Base-by-base conservation (phyloP, 176 grass and related monocot genomes). In the Juncus inflexus region DNA sequence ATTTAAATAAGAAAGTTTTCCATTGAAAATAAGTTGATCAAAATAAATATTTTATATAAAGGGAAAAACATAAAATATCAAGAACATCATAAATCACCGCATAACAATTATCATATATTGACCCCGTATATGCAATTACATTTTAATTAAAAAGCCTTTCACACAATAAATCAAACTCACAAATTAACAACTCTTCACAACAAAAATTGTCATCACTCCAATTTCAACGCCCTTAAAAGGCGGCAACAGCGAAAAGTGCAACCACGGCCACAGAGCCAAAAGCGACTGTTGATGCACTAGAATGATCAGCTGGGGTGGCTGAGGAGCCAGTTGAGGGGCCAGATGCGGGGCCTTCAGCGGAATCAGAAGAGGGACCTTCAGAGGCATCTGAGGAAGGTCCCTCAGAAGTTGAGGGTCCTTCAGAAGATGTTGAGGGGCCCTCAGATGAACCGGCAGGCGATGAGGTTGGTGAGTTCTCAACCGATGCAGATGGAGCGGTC, bases 161-260 rank as follows among this genome's bases (percentile, higher is more conserved):
- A 47, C 19, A 28, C 19, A 28, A 28, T 28, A 28, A 28, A 28
- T 28, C 19, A 28, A 28, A 28, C 19, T 28, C 19, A 28, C 43
- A 47, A 47, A 47, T 47, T 47, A 47, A 9, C 43, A 47, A 47
- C 43, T 47, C 43, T 9, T 5, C 9, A 6, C 9, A 9, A 47
- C 19, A 47, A 47, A 47, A 47, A 47, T 47, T 47, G 4, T 47
- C 43, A 47, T 47, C 43, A 6, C 50, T 69, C 12, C 15, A 12
- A 13, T 71, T 54, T 28, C 19, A 28, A 47, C 4, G 58, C 54
- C 55, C 58, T 69, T 51, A 87, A 64, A 76, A 79, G 62, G 83
- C 78, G 69, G 80, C 47, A 54, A 78, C 16, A 40, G 19, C 6
- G 9, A 67, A 58, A 50, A 76, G 3, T 3, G 57, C 78, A 11